Evolutionary conservation across 2,329 filamentous ascomycete genomes (phyloP).

Genomic region (Akanthomyces uredinophilus): DNA sequence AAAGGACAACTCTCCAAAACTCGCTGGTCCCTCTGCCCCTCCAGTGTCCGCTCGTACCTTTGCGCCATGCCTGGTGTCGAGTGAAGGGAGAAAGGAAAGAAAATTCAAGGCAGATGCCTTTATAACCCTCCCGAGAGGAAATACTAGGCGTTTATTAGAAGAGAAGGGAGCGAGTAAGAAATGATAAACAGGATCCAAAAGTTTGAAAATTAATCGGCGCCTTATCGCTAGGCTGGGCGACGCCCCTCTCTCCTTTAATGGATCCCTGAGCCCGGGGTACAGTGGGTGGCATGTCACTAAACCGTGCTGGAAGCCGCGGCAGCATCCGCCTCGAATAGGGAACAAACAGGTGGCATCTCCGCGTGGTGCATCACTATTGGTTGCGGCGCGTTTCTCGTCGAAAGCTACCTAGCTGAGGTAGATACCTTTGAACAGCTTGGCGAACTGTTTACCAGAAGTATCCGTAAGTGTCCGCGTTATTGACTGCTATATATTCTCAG

Average conservation of each 20-base stretch:
- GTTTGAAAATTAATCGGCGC: constrained; percentile 7
- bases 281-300: background rate
- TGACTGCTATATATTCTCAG: too few species aligned
- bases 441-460: background rate
- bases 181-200: background rate
- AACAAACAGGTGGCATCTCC: constrained; percentile 12
- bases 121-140: too few species aligned
- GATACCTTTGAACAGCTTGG: background rate
- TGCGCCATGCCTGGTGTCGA: constrained; percentile 28
- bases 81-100: constrained; percentile 1
- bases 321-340: background rate
- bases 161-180: background rate
- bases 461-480: background rate
- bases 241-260: constrained; percentile 12
- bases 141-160: background rate
- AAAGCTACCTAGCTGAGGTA: too few species aligned
- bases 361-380: background rate
- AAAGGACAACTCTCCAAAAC: background rate
- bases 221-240: background rate
- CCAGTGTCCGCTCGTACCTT: constrained; percentile 23
- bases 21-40: too few species aligned
- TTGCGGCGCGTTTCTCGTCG: background rate
- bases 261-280: background rate
- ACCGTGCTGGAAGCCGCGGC: background rate
- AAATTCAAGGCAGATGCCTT: background rate